Base-by-base conservation (phyloP, 192 early-diverging fungal species). In the Coemansia sp. region DNA sequence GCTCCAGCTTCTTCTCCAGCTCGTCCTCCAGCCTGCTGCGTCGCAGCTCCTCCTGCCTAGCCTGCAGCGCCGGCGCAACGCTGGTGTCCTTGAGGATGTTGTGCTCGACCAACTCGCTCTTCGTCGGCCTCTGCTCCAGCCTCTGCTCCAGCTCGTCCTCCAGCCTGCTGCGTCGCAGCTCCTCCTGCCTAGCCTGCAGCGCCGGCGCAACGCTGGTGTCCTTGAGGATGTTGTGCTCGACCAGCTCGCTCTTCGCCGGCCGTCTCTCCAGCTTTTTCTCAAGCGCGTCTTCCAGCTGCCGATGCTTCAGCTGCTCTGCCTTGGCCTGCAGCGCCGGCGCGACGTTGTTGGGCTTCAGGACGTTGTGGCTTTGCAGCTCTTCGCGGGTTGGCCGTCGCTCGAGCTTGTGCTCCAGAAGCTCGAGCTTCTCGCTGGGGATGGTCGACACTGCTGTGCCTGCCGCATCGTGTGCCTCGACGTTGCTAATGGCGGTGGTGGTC, bases 21-120 rank as follows among this genome's bases (percentile, higher is more conserved):
- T 62, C 56, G 49, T 85, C 83, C 48, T 84, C 84, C 7, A 89
- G 49, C 11, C 46, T 39, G 52, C 46, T 64, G 51, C 69, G 71
- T 24, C 62, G 49, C 6, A 82, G 65, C 56, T 78, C 63, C 9
- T 42, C 29, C 47, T 68, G 53, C 27, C 47, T 65, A 7, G 68
- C 69, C 46, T 82, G 81, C 20, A 82, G 56, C 1, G 67, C 61
- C 5, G 81, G 75, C 0, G 75, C 75, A 24, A 74, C 65, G n/a
- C 30, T 57, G 6, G 72, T 61, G 16, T 68, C 78, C 62, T 82
- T 82, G 32, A 89, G 74, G n/a, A 89, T 85, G 51, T 88, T 84
- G 64, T 73, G 81, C 6, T 82, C 70, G 19, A 83, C 76, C 13
- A 88, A 81, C 47, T 83, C 81, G 20, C 76, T 69, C 19, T 65